Percentiles rank a stretch among this genome's conserved stretches.
Conservation (phyloP, 1,284 basidiomycete species). For the Austroboletus novae-zelandiae region DNA sequence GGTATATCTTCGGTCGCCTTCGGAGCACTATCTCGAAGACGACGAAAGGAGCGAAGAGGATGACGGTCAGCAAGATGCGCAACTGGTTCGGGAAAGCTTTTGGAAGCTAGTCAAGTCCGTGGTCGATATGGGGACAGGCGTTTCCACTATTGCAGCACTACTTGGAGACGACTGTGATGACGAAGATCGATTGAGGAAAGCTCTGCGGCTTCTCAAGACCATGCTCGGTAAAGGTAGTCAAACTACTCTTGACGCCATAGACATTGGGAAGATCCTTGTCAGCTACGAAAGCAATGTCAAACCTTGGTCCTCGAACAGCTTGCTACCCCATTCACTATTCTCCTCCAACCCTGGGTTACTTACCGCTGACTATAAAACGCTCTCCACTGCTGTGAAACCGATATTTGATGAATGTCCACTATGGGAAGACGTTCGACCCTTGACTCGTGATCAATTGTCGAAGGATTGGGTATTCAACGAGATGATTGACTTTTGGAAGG, state of each 20-base stretch:
- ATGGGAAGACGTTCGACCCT: conserved; percentile 48
- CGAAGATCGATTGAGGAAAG: conserved; percentile 41
- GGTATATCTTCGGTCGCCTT: conserved; percentile 58
- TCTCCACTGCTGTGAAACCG: conserved; percentile 46
- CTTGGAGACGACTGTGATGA: conserved; percentile 41
- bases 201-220: conserved; percentile 44
- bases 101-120: conserved; percentile 53
- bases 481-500: conserved; percentile 56
- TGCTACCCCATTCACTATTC: conserved; percentile 57
- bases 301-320: conserved; percentile 45
- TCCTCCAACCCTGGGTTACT: conserved; percentile 59
- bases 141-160: conserved; percentile 52
- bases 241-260: conserved; percentile 52
- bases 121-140: conserved; percentile 60
- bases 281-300: conserved; percentile 30
- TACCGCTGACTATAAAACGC: conserved; percentile 50
- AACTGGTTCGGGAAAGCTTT: conserved; percentile 38
- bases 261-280: conserved; percentile 50
- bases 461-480: conserved; percentile 51
- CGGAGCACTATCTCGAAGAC: conserved; percentile 33
- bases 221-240: conserved; percentile 56
- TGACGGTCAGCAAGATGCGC: conserved; percentile 24
- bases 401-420: conserved; percentile 52
- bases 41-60: conserved; percentile 39
- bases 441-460: conserved; percentile 57